Base-by-base conservation (phyloP, 139 green algal species). In the Tetraselmis striata region DNA sequence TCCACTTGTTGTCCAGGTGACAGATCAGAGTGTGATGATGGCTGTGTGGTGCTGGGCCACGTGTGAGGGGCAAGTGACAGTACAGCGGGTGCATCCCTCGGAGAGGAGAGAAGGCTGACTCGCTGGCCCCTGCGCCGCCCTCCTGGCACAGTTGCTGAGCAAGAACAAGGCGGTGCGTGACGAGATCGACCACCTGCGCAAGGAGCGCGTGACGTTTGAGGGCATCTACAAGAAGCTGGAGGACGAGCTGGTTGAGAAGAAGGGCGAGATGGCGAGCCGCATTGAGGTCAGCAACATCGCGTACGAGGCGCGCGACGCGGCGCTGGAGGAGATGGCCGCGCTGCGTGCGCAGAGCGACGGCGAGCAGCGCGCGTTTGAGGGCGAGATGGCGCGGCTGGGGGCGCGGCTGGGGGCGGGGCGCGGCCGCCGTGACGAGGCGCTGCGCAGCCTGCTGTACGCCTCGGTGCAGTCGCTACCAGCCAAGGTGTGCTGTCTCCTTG, bases 221-320 rank as follows among this genome's bases (percentile, higher is more conserved):
- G n/a, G 67, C 26, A 80, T 82, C 1, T 86, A 89, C 79, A 83
- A 82, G 27, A 89, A 89, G 83, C 77, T 91, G 24, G 83, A 89
- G 76, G 27, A 80, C 29, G 85, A 89, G 85, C 83, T 91, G 29
- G 2, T 82, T 26, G 84, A 85, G 24, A 84, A 82, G 32, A 88
- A 87, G 75, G 30, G 26, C 2, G 83, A 91, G 81, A 87, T 85
- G 59, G 85, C 79, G 24, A 83, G 74, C 45, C 45, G 88, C 31
- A 84, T 88, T 26, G 83, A 86, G 31, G 59, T 85, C 18, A 81
- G 29, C 32, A 89, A 89, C 75, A 84, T 87, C 28, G 85, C 85
- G 29, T 87, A 85, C 31, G 83, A 88, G 83, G 87, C 87, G 31
- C 80, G 86, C 29, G 86, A 88, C 32, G 79, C 86, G 79, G 85